Evolutionary conservation across 2,329 filamentous ascomycete species (phyloP), one percentile per base, ranked within the genome.

Genomic region (Penicillium freii): DNA sequence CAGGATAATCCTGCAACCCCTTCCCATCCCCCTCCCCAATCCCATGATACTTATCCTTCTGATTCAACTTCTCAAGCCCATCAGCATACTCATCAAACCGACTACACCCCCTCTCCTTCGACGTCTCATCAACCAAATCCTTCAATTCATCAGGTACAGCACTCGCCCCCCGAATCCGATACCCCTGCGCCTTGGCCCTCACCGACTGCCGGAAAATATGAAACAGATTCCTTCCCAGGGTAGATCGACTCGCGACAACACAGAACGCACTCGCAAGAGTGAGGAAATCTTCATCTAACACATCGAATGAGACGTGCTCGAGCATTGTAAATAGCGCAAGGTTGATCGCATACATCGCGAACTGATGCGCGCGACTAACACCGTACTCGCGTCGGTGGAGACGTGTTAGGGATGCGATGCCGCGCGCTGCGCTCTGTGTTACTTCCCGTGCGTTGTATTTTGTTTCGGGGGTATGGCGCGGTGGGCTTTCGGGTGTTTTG

Each of bases 271-370:
- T 71, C 4, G 68, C 67, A 1, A 76, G 66, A 0, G 68, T 67
- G 1, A 75, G 59, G 38, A 75, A 76, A 39, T 75, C 71, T 4
- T 57, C 50, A 40, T 75, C 73, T 0, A 73, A 55, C 1, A 75
- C 66, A 45, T 74, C 68, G 52, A 74, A 75, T 0, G 58, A 38
- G 8, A 58, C 57, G 2, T 63, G 59, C 10, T 72, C 68, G 2
- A 75, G 56, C 61, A 76, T 57, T 0, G 69, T 67, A 43, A 75
- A 76, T 0, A 76, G 57, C 2, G 73, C 73, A 8, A 76, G 62
- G 23, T 74, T 76, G 47, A 75, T 70, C 0, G 73, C 71, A 49
- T 75, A 76, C 56, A 76, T 63, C 13, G 72, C 69, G 44, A 75
- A 76, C 21, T 71, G 65, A 52, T 75, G 73, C 6, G 71, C 71